Base-by-base conservation (phyloP, 257 asterid species). In the Jaltomata sinuosa region DNA sequence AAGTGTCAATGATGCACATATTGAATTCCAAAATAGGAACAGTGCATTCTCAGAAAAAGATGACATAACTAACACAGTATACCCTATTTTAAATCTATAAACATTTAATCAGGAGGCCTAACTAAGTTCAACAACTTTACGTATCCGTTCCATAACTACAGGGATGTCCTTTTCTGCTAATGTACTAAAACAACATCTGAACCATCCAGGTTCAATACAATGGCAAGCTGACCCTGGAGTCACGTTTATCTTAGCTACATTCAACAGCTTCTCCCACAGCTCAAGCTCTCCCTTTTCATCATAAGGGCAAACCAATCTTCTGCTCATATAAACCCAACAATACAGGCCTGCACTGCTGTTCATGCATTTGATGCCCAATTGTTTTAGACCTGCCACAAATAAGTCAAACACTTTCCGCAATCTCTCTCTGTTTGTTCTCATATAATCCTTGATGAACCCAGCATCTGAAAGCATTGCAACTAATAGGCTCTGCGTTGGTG, bases 191-290 rank as follows among this genome's bases (percentile, higher is more conserved):
- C 98, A 97, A 84, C 92, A 86, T 83, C 99, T 89, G 85, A 97
- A 97, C 99, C 99, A 97, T 89, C 97, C 99, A 83, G 98, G 96
- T 86, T 97, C 99, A 47, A 95, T 93, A 86, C 98, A 97, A 78
- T 97, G 99, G 86, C 99, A 97, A 69, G 99, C 95, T 0, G 98
- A 93, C 40, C 98, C 99, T 78, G 99, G 98, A 65, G 97, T 93
- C 11, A 89, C 97, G 68, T 93, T 95, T 64, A 94, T 88, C 90
- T 95, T 97, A 59, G 96, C 98, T 64, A 76, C 72, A 87, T 83
- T 90, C 79, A 94, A 87, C 54, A 97, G 92, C 91, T 92, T 97
- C 11, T 95, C 94, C 94, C 97, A 97, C 77, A 97, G 88, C 84
- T 95, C 98, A 84, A 94, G 94, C 95, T 96, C 99, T 84, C 98